Conservation (phyloP, 2,329 filamentous ascomycete genomes). For the Paraconiothyrium sp. region DNA sequence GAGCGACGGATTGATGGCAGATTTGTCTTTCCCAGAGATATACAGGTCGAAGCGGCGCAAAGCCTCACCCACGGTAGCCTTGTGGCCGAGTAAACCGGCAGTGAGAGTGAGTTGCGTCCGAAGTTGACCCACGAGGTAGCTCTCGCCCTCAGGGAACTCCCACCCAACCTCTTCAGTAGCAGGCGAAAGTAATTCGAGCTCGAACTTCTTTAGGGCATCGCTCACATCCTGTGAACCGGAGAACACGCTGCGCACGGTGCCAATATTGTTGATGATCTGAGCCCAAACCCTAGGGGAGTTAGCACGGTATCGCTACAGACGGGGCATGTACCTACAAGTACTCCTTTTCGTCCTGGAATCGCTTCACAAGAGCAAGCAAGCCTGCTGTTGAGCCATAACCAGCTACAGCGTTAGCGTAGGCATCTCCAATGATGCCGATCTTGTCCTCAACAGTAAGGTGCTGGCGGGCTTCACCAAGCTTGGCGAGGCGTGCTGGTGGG, state of each 20-base stretch:
- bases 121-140: conserved; percentile 82
- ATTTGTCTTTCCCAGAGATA: conserved; percentile 70
- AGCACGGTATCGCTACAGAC: conserved; percentile 2
- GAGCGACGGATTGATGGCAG: conserved; percentile 81
- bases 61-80: conserved; percentile 76
- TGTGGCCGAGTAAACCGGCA: conserved; percentile 80
- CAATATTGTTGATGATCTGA: conserved; percentile 80
- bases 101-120: conserved; percentile 81
- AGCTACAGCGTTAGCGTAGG: conserved; percentile 86
- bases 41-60: conserved; percentile 83
- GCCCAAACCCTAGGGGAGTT: conserved; percentile 74
- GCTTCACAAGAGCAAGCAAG: conserved; percentile 82
- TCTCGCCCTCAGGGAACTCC: conserved; percentile 80
- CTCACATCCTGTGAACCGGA: conserved; percentile 76
- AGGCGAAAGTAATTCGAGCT: conserved; percentile 76
- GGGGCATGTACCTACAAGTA: conserved; percentile 66
- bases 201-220: conserved; percentile 79
- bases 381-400: conserved; percentile 84
- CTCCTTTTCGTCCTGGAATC: conserved; percentile 82
- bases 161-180: conserved; percentile 85
- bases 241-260: conserved; percentile 84
- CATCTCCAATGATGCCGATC: conserved; percentile 90
- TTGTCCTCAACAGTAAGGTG: conserved; percentile 86
- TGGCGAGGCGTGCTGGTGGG: conserved; percentile 80
- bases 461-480: conserved; percentile 79